Percentiles rank a stretch among this genome's conserved stretches.
phyloP scores from a whole-genome alignment of 139 green algal species.

The Ulvella scutata region DNA sequence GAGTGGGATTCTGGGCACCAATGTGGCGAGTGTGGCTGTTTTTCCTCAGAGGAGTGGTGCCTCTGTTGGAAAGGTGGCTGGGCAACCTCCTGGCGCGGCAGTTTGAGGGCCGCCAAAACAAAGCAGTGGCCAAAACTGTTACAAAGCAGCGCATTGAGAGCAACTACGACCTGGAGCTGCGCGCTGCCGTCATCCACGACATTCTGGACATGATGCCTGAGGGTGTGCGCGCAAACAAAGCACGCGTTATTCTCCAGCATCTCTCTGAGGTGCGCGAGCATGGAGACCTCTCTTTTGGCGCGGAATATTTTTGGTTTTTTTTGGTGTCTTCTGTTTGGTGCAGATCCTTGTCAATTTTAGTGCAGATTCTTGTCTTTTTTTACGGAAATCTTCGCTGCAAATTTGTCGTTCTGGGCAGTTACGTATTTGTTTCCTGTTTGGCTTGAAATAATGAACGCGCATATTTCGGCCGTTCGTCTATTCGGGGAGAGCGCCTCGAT shows the following conservation, averaged over 20 bases:
- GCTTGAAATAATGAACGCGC: too few species aligned
- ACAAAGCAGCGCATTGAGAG: conserved; percentile 98
- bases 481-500: too few species aligned
- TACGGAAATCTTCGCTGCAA: too few species aligned
- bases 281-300: too few species aligned
- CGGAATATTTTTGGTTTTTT: too few species aligned
- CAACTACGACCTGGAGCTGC: conserved; percentile 97
- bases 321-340: too few species aligned
- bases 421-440: too few species aligned
- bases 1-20: conserved; percentile 97
- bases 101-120: conserved; percentile 94
- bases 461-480: too few species aligned
- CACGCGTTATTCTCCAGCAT: conserved; percentile 96
- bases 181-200: conserved; percentile 96
- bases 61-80: conserved; percentile 96
- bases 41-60: conserved; percentile 96
- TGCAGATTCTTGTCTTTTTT: too few species aligned
- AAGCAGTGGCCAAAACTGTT: conserved; percentile 93
- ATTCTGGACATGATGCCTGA: conserved; percentile 99
- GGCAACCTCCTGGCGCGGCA: conserved; percentile 97
- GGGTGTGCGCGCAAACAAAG: conserved; percentile 83
- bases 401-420: too few species aligned
- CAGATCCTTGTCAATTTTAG: too few species aligned
- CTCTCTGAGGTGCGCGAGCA: conserved; percentile 83
- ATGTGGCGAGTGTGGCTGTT: conserved; percentile 99